Base-by-base conservation (phyloP, 2,329 filamentous ascomycete species). In the Microcyclospora pomicola region DNA sequence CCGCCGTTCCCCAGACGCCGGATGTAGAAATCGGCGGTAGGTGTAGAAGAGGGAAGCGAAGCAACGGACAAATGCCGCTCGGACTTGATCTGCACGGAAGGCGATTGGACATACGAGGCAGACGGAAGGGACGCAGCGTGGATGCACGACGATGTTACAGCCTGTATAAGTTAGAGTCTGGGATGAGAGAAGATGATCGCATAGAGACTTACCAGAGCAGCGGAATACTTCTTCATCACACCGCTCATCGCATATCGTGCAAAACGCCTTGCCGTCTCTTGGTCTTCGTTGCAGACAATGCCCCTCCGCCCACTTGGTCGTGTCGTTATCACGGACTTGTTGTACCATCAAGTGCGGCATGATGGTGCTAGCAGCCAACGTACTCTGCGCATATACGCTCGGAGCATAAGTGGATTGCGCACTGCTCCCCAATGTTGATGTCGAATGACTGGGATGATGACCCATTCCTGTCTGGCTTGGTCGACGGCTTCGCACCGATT, bases 271-370 rank as follows among this genome's bases (percentile, higher is more conserved):
- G 11, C 63, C 62, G 48, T 87, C 81, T 12, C 69, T 64, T 1
- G 65, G 53, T 37, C 68, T 67, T 67, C 75, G 81, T 42, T 77
- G 72, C 61, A 91, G 73, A 59, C 81, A 87, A 62, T 91, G 83
- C 0, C 83, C 83, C 58, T 91, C 83, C 1, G 85, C 80, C 83
- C 83, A 91, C 34, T 84, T 76, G 0, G 73, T 83, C 1, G 77
- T 83, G 34, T 86, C 80, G 0, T 82, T 85, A 52, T 88, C 84
- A 34, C 69, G 68, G 6, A 88, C 82, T 1, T 80, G 80, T 52
- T 87, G 82, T 44, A 86, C 72, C 42, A 84, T 72, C 72, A 86
- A 80, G 50, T 78, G 82, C 28, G 84, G 83, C 82, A 91, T 87
- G 49, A 91, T 77, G 2, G 83, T 91, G 6, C 82, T 87, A 6